Base-by-base conservation (phyloP, 768 basidiomycete species). In the Suillus subaureus region DNA sequence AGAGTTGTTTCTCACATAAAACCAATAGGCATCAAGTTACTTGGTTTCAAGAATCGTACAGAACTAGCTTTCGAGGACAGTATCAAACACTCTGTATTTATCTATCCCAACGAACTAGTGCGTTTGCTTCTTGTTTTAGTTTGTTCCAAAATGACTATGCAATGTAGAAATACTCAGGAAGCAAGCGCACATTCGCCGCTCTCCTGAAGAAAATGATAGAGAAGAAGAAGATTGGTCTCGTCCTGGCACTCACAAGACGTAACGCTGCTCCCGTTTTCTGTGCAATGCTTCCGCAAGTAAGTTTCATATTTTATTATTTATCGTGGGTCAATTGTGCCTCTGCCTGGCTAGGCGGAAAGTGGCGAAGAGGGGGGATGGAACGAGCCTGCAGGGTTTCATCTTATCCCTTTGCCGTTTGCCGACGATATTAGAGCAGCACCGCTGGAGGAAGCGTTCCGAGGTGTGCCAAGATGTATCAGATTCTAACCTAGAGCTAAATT, bases 101-200 rank as follows among this genome's bases (percentile, higher is more conserved):
- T 99, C 63, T 93, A 94, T 74, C 97, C 97, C 0, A 90, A 96
- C 71, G 97, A 99, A 75, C 79, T 86, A 78, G 97, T 94, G 68
- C 63, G 84, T 75, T 6, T 39, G 37, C 47, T 28, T 26, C 39
- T 1, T 6, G 16, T 31, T 21, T 18, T 8, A 16, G 21, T 21
- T 42, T 58, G 11, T 16, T 54, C 5, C n/a, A 12, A 6, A 42
- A 61, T 21, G 52, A 23, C 11, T 7, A 9, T 4, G 39, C 21
- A 28, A n/a, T 43, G 21, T 43, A 93, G 89, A 75, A 85, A 35
- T 97, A 91, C 78, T 87, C 93, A 11, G 97, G 97, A 9, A 96
- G 94, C 77, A 97, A 91, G 69, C 86, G 97, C 47, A 93, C 96
- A 0, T 98, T 98, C 76, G 88, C 85, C 16, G 94, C 97, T 0